A percentile compares a stretch with the other conserved stretches of the same genome.
phyloP scores from a whole-genome alignment of 2,329 filamentous ascomycete genomes.

The Colletotrichum destructivum region DNA sequence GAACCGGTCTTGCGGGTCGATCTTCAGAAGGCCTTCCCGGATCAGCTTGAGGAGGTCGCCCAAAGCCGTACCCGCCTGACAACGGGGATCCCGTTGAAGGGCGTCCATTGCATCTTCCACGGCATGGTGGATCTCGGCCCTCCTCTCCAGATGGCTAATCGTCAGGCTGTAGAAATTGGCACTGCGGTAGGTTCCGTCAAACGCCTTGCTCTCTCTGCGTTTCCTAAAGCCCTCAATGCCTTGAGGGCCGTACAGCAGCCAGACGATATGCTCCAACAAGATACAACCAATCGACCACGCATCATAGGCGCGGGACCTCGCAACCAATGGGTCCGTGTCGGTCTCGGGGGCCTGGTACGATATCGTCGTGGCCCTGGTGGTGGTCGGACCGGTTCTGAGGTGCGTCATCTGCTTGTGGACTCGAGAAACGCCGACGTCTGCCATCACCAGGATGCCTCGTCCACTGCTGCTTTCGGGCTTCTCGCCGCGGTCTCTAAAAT shows the following conservation, averaged over 20 bases:
- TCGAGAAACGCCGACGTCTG: constrained; percentile 13
- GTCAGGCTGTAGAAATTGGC: no score
- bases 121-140: no score
- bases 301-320: constrained; percentile 47
- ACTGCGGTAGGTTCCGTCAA: no score
- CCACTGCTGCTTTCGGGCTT: no score
- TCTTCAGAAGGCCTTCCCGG: no score
- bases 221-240: constrained; percentile 4
- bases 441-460: background rate
- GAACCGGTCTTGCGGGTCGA: no score
- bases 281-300: constrained; percentile 52
- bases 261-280: constrained; percentile 48
- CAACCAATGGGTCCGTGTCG: background rate
- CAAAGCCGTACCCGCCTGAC: no score
- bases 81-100: no score
- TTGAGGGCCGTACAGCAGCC: constrained; percentile 46
- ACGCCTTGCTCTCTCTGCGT: background rate
- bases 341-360: constrained; percentile 20
- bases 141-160: no score
- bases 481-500: background rate
- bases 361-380: background rate
- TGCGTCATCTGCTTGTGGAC: background rate
- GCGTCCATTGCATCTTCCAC: no score
- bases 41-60: no score
- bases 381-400: background rate